These are phyloP conservation scores for Ilyonectria destructans DNA, from an alignment of 2,329 filamentous ascomycete species.

Conservation along the genomic window DNA sequence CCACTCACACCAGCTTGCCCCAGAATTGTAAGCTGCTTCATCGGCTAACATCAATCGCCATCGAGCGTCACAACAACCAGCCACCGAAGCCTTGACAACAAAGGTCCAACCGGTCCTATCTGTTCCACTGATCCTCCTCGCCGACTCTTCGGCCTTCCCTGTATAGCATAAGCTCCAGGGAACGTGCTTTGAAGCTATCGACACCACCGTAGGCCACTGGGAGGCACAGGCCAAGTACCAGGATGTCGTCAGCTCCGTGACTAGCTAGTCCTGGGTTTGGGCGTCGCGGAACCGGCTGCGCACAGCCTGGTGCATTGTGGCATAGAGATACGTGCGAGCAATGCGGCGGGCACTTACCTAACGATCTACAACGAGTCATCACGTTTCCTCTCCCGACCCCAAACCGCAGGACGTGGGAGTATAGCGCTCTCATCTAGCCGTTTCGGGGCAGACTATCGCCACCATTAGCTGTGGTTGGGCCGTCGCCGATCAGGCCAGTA, in stretches of 20 bases:
- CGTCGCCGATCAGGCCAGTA: conserved; percentile 40
- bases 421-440: conserved; percentile 35
- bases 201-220: conserved; percentile 46
- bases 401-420: conserved; percentile 34
- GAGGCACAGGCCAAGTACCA: conserved; percentile 40
- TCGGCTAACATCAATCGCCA: conserved; percentile 31
- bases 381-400: conserved; percentile 30
- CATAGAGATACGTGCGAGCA: conserved; percentile 32
- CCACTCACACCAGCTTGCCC: conserved; percentile 35
- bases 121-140: conserved; percentile 44
- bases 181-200: conserved; percentile 50
- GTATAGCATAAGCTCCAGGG: conserved; percentile 43
- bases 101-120: conserved; percentile 21
- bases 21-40: conserved; percentile 34
- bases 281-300: conserved; percentile 50
- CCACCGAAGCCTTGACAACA: conserved; percentile 31
- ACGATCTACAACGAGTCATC: conserved; percentile 43
- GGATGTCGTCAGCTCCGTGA: conserved; percentile 44
- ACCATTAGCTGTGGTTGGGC: conserved; percentile 38
- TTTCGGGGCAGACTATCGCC: conserved; percentile 35
- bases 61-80: conserved; percentile 37
- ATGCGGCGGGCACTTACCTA: conserved; percentile 39
- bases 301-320: conserved; percentile 41
- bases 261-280: conserved; percentile 43
- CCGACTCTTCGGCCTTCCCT: conserved; percentile 37